Evolutionary conservation across 1,284 basidiomycete genomes (phyloP).

Genomic region (Lentinus polychrous): DNA sequence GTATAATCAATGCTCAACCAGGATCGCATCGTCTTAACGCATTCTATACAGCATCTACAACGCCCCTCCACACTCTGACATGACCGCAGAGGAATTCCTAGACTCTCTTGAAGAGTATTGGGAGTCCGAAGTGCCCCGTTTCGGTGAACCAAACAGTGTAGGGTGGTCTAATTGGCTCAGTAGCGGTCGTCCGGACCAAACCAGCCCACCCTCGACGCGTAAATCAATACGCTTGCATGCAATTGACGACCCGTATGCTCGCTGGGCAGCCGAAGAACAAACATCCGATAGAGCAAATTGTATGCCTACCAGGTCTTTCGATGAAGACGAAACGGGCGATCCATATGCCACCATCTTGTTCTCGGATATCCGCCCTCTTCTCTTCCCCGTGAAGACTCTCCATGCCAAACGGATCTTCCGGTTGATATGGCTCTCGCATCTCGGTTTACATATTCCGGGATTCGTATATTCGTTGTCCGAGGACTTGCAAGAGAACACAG

Average conservation of each 20-base stretch:
- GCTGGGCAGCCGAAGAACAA: constrained; percentile 64
- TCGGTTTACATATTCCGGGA: constrained; percentile 73
- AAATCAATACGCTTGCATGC: constrained; percentile 8
- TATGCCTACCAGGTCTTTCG: constrained; percentile 51
- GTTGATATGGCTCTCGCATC: constrained; percentile 68
- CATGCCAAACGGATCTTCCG: constrained; percentile 60
- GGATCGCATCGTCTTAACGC: background rate
- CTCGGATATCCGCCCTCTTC: constrained; percentile 67
- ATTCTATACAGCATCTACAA: constrained; percentile 42
- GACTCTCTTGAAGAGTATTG: constrained; percentile 66
- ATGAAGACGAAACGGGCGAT: constrained; percentile 56
- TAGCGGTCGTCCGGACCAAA: constrained; percentile 29
- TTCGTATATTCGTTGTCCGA: constrained; percentile 37
- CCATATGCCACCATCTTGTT: constrained; percentile 80
- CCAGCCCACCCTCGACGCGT: background rate
- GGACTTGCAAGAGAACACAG: constrained; percentile 27
- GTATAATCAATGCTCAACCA: constrained; percentile 17
- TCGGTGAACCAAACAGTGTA: constrained; percentile 52
- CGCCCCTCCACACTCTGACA: constrained; percentile 35
- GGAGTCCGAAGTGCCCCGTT: constrained; percentile 63
- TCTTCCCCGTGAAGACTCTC: constrained; percentile 51
- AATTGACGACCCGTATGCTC: constrained; percentile 53
- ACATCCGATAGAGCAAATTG: constrained; percentile 35
- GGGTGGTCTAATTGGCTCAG: constrained; percentile 61
- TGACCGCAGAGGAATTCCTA: constrained; percentile 41